phyloP scores from a whole-genome alignment of 257 asterid genomes.

The Solanum rostratum region DNA sequence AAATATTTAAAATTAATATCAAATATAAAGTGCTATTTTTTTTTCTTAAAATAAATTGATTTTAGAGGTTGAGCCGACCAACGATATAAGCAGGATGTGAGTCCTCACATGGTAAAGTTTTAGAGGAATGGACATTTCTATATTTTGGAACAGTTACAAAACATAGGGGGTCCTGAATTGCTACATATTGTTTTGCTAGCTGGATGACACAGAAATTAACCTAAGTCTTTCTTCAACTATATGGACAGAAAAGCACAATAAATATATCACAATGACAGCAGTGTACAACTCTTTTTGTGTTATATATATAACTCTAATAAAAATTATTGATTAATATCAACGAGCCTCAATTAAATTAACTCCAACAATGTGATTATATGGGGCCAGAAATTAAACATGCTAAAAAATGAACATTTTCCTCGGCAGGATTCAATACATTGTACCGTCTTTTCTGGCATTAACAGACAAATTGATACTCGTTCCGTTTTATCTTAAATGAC shows the following conservation, averaged over 20 bases:
- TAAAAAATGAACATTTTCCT: not conserved
- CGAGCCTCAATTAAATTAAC: not conserved
- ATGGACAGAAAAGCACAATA: not conserved
- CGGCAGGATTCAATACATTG: not conserved
- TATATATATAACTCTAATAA: not conserved
- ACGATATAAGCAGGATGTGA: not conserved
- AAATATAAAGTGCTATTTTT: not conserved
- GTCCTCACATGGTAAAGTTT: not conserved
- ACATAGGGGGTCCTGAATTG: not conserved
- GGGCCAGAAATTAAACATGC: not conserved
- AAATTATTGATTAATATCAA: not conserved
- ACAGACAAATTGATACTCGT: not conserved
- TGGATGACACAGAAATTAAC: not conserved
- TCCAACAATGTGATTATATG: not conserved
- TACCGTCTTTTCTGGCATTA: not conserved
- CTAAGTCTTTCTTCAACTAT: not conserved
- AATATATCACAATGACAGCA: not conserved
- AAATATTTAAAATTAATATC: not conserved
- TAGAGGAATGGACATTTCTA: not conserved
- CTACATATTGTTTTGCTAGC: not conserved
- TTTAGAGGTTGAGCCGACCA: too few relatives aligned
- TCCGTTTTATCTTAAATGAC: not conserved
- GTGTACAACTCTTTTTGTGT: not conserved
- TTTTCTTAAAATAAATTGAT: not conserved
- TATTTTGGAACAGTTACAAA: not conserved